Base-by-base conservation (phyloP, 2,329 filamentous ascomycete species). In the Simplicillium aogashimaense region DNA sequence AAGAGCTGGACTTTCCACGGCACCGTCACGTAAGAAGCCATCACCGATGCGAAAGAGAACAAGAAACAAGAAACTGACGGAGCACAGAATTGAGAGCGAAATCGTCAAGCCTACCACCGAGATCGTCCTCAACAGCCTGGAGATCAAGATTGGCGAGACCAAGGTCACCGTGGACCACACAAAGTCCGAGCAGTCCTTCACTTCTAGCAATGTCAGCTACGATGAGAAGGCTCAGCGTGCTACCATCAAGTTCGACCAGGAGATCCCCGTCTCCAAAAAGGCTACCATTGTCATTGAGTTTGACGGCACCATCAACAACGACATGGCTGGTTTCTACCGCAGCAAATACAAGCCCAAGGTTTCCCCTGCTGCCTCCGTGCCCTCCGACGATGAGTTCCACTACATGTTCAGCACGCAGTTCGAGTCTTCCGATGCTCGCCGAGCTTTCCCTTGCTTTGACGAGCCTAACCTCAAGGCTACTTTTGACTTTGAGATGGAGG, bases 391-490 rank as follows among this genome's bases (percentile, higher is more conserved):
- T 36, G 71, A 79, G 52, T 76, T 71, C 56, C 75, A 78, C 59
- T 75, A 76, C 57, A 89, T 90, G 85, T 70, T 95, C 62, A 94
- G 86, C 68, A 98, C 92, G 37, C 92, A 98, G 60, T 98, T 98
- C 57, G 92, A 98, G 69, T 83, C 89, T 35, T 95, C 88, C 55
- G 92, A 98, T 64, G 92, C 92, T 45, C 83, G 92, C 48, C 76
- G 89, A 50, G 90, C 92, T 8, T 95, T 98, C 65, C 92, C 92
- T 36, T 98, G 92, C 67, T 97, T 97, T 56, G 92, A 98, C 57
- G 92, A 98, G 67, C 92, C 92, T 33, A 95, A 94, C 55, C 74
- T 97, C 48, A 98, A 98, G 67, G 87, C 92, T 10, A 90, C 88
- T 3, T 97, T 95, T 56, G 89, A 95, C 60, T 85, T 98, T 44